Conservation (phyloP, 768 basidiomycete species). For the Heimioporus sp. region DNA sequence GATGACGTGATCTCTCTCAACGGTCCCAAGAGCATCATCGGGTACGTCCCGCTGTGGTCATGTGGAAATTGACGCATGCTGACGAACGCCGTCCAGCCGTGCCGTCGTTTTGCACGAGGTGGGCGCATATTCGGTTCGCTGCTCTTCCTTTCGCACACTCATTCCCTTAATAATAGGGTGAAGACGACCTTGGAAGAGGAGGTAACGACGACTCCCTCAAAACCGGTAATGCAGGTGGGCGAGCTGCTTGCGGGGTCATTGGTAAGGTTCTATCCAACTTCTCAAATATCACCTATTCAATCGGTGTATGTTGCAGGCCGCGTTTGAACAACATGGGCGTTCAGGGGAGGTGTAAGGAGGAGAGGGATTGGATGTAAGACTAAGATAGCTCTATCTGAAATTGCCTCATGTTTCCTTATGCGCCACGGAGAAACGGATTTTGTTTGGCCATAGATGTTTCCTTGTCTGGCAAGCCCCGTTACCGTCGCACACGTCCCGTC, state of each 20-base stretch:
- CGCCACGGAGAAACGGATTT: no score
- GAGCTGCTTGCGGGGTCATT: conserved; percentile 82
- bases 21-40: conserved; percentile 65
- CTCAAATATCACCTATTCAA: not conserved
- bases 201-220: conserved; percentile 65
- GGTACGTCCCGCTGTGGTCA: conserved; percentile 45
- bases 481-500: no score
- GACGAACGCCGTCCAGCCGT: conserved; percentile 41
- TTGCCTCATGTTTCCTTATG: no score
- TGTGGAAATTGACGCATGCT: not conserved
- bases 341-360: no score
- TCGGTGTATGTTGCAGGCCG: conserved; percentile 13
- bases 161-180: conserved; percentile 43
- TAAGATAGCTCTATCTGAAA: no score
- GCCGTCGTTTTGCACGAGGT: conserved; percentile 75
- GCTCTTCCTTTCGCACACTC: conserved; percentile 7
- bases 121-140: conserved; percentile 11
- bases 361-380: no score
- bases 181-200: conserved; percentile 78
- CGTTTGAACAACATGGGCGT: conserved; percentile 3
- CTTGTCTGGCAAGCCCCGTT: not conserved
- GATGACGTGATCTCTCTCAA: conserved; percentile 65
- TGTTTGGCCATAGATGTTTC: no score
- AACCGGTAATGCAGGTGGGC: conserved; percentile 75
- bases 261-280: conserved; percentile 37